phyloP scores from a whole-genome alignment of 352 stramenopile genomes.

The Phytophthora vignae region DNA sequence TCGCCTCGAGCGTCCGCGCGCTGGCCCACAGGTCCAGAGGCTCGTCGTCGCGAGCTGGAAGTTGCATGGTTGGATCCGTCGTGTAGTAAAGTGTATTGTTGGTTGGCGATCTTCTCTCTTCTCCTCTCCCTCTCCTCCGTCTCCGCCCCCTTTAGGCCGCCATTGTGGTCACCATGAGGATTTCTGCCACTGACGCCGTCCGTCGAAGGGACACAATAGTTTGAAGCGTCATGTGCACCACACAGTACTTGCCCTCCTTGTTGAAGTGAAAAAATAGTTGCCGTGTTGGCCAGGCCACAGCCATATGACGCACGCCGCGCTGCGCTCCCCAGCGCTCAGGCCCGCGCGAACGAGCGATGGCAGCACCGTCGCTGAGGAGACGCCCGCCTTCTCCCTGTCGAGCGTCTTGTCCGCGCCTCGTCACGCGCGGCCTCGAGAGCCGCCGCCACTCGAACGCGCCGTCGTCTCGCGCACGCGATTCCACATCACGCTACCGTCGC shows the following conservation, averaged over 20 bases:
- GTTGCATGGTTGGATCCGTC: conserved; percentile 18
- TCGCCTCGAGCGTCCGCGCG: conserved; percentile 17
- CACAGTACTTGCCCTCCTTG: conserved; percentile 2
- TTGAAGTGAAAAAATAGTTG: conserved; percentile 25
- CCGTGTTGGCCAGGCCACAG: background rate
- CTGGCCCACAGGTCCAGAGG: conserved; percentile 41
- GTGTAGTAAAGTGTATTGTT: conserved; percentile 14
- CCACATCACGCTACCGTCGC: conserved; percentile 52
- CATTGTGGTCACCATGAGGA: conserved; percentile 25
- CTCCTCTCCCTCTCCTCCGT: conserved; percentile 1
- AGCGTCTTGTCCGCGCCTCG: background rate
- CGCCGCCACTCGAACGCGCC: conserved; percentile 44
- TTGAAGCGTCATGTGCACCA: background rate
- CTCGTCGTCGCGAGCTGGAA: conserved; percentile 5
- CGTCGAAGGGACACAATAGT: conserved; percentile 13
- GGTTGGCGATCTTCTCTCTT: conserved; percentile 15
- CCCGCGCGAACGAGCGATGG: background rate
- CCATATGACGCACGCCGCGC: background rate
- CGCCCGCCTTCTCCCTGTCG: background rate
- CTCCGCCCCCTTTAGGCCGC: conserved; percentile 11
- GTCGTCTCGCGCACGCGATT: conserved; percentile 66
- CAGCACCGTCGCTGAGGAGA: background rate
- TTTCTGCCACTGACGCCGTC: conserved; percentile 19
- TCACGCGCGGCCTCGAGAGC: conserved; percentile 11
- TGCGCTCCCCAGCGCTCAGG: conserved; percentile 13